These are phyloP conservation scores for Lipomyces spencermartinsiae DNA, from an alignment of 805 yeast species.

Conservation along the genomic window DNA sequence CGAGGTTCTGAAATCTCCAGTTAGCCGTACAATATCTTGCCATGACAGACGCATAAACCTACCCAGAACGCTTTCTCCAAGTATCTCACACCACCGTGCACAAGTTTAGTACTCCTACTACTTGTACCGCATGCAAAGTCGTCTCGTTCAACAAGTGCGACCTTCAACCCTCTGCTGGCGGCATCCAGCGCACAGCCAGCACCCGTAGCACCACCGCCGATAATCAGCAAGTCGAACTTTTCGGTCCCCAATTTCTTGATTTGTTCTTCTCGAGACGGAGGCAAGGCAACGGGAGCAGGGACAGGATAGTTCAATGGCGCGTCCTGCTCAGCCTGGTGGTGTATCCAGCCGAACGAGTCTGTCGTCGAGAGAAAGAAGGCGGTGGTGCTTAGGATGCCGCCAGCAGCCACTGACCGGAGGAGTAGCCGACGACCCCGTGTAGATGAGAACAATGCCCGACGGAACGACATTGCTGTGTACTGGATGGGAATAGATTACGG, in stretches of 20 bases:
- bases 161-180: constrained; percentile 85
- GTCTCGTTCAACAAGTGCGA: constrained; percentile 81
- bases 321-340: constrained; percentile 6
- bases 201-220: constrained; percentile 98
- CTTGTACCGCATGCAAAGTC: constrained; percentile 95
- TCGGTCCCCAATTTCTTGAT: constrained; percentile 28
- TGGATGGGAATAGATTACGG: neutral
- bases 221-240: constrained; percentile 76
- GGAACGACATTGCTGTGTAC: neutral
- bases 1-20: constrained; percentile 57
- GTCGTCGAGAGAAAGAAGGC: constrained; percentile 8
- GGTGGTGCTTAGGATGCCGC: constrained; percentile 5
- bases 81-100: constrained; percentile 97
- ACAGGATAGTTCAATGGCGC: constrained; percentile 8
- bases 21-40: neutral
- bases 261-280: constrained; percentile 37
- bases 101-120: constrained; percentile 93
- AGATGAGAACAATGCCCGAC: neutral
- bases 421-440: neutral
- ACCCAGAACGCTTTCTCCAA: constrained; percentile 89
- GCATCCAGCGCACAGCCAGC: constrained; percentile 94
- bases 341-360: constrained; percentile 7
- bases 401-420: constrained; percentile 5
- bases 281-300: constrained; percentile 26
- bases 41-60: neutral